Evolutionary conservation across 805 yeast genomes (phyloP).

Genomic region (Pichia deserticola): DNA sequence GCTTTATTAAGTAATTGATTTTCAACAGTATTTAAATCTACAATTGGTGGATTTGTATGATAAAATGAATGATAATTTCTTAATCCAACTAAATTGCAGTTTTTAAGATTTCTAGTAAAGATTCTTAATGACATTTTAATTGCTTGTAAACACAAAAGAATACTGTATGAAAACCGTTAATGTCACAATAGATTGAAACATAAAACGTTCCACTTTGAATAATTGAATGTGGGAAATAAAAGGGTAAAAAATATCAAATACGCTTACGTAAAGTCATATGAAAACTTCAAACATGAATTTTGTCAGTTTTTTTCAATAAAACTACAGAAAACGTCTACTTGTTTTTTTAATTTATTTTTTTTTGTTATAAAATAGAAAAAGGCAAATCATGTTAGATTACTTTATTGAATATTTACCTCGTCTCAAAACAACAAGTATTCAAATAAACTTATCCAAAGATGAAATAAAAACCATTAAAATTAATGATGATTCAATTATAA

Average conservation of each 20-base stretch:
- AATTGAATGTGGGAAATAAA: too few species aligned
- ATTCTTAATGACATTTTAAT: background rate
- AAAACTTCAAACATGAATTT: too few species aligned
- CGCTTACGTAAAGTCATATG: too few species aligned
- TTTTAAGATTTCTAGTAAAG: background rate
- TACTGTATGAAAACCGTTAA: too few species aligned
- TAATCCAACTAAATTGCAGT: background rate
- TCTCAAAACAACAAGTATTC: conserved; percentile 15
- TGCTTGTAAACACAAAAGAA: background rate
- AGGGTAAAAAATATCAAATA: too few species aligned
- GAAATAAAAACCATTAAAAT: background rate
- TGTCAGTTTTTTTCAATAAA: too few species aligned
- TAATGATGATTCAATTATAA: background rate
- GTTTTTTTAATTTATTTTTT: too few species aligned
- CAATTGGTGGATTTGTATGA: conserved; percentile 31
- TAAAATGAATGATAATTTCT: conserved; percentile 33
- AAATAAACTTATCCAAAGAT: conserved; percentile 8
- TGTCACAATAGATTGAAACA: too few species aligned
- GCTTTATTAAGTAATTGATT: conserved; percentile 30
- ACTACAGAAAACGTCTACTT: too few species aligned
- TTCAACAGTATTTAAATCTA: conserved; percentile 30
- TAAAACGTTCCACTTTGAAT: too few species aligned
- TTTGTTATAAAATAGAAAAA: too few species aligned
- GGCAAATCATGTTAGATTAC: background rate
- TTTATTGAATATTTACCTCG: conserved; percentile 22